phyloP scores from a whole-genome alignment of 129 eudicot species.

The Ambrosia artemisiifolia region DNA sequence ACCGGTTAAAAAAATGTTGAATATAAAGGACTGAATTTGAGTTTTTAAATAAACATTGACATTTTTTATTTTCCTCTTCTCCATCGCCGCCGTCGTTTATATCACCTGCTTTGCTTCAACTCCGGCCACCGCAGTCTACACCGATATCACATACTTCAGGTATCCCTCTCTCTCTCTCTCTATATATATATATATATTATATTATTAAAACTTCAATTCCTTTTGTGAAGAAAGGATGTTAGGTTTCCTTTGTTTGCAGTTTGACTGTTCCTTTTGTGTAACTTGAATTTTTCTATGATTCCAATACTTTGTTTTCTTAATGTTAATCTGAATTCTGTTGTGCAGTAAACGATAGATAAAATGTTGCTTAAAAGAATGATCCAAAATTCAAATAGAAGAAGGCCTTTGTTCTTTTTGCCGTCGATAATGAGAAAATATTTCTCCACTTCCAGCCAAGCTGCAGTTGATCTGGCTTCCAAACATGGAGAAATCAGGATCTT shows the following conservation, averaged over 20 bases:
- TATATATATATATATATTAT: neutral
- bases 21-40: neutral
- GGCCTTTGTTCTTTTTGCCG: slow-evolving; percentile 8
- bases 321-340: slow-evolving; percentile 18
- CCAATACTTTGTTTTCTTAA: neutral
- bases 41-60: neutral
- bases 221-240: neutral
- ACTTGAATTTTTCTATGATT: neutral
- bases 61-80: neutral
- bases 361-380: slow-evolving; percentile 40
- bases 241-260: too few relatives aligned
- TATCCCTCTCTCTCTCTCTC: neutral
- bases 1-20: too few relatives aligned
- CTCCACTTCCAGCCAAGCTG: slow-evolving; percentile 46
- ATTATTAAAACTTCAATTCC: too few relatives aligned
- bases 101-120: too few relatives aligned
- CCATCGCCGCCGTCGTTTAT: slow-evolving; percentile 8
- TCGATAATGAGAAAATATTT: slow-evolving; percentile 30
- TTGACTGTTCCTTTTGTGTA: neutral
- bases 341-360: slow-evolving; percentile 22
- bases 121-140: slow-evolving; percentile 9
- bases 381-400: slow-evolving; percentile 23
- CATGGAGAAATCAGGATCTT: slow-evolving; percentile 92
- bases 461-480: slow-evolving; percentile 61
- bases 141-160: neutral